phyloP scores from a whole-genome alignment of 768 basidiomycete genomes.

The Jaapia argillacea region DNA sequence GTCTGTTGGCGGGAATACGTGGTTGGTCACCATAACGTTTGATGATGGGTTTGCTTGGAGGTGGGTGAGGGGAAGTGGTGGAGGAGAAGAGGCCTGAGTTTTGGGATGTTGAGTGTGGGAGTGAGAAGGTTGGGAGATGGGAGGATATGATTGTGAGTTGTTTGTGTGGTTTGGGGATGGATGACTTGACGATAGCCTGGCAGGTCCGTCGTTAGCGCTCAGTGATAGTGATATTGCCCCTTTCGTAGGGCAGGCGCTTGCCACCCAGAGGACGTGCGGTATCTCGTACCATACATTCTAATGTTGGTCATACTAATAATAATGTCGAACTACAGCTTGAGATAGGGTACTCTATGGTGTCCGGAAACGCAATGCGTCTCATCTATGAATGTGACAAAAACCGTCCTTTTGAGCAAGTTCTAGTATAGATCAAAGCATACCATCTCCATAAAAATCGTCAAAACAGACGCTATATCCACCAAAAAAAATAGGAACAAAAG shows the following conservation, averaged over 20 bases:
- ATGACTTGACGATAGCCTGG: not conserved
- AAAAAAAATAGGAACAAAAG: no score
- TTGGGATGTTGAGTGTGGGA: not conserved
- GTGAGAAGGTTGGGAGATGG: not conserved
- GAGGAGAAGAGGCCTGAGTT: not conserved
- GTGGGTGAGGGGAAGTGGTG: slow-evolving; percentile 36
- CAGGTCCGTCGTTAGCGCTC: not conserved
- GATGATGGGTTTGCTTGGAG: slow-evolving; percentile 62
- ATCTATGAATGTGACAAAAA: not conserved
- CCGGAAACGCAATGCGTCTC: no score
- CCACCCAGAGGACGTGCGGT: not conserved
- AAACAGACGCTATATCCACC: no score
- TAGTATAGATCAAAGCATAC: not conserved
- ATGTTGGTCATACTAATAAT: no score
- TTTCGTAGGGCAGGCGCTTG: not conserved
- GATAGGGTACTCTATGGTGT: no score
- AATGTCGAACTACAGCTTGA: no score
- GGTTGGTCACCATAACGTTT: slow-evolving; percentile 80
- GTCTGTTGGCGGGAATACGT: slow-evolving; percentile 58
- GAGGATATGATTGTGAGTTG: not conserved
- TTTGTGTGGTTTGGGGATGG: not conserved
- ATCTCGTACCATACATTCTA: not conserved
- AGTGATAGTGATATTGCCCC: not conserved
- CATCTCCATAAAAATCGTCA: not conserved
- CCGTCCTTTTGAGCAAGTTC: not conserved